Conservation (phyloP, 768 basidiomycete species). For the Hygrocybe coccinea region DNA sequence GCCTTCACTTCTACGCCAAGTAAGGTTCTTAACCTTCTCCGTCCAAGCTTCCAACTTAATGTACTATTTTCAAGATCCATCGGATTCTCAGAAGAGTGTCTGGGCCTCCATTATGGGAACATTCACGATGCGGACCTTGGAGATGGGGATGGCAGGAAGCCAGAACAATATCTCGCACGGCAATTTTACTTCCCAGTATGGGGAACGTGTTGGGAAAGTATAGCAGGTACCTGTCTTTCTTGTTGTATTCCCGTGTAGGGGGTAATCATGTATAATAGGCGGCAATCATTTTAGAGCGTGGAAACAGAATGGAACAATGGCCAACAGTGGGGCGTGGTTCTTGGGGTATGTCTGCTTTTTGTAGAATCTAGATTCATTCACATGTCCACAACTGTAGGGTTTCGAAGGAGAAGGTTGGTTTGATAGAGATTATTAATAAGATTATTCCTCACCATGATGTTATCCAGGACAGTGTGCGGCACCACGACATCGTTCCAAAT, state of each 20-base stretch:
- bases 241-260: neutral
- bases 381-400: constrained; percentile 42
- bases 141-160: constrained; percentile 69
- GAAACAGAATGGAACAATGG: constrained; percentile 78
- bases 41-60: neutral
- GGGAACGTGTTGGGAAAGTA: constrained; percentile 87
- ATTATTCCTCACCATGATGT: constrained; percentile 7
- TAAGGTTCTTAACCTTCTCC: constrained; percentile 23
- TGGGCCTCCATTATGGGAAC: constrained; percentile 72
- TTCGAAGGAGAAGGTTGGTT: constrained; percentile 62
- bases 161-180: constrained; percentile 67
- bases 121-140: constrained; percentile 78
- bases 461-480: constrained; percentile 47
- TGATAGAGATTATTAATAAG: neutral
- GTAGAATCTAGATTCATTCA: too few relatives aligned
- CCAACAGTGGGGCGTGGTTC: constrained; percentile 78
- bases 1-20: constrained; percentile 69
- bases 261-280: constrained; percentile 36
- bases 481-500: constrained; percentile 70
- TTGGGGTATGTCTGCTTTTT: constrained; percentile 50
- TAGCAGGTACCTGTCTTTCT: constrained; percentile 51
- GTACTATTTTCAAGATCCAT: constrained; percentile 50
- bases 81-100: constrained; percentile 77
- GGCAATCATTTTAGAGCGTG: constrained; percentile 88
- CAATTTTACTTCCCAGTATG: constrained; percentile 73